Percentiles rank a stretch among this genome's conserved stretches.
Conservation (phyloP, 129 eudicot genomes). For the Chrysanthemum seticuspe region DNA sequence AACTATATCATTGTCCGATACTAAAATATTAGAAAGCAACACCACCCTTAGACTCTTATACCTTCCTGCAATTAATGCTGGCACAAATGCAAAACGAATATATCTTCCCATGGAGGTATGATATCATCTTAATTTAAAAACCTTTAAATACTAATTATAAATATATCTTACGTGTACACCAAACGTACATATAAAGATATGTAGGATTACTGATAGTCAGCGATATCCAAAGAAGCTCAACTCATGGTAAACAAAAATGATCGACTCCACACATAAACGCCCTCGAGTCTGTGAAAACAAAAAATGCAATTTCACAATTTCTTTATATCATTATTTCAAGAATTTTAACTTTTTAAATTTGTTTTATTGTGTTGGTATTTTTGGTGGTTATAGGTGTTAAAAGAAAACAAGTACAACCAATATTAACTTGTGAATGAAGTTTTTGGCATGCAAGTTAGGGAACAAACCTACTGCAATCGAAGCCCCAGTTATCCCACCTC, state of each 20-base stretch:
- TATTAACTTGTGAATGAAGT: no score
- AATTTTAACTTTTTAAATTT: no score
- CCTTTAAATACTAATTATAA: no score
- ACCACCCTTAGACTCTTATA: background rate
- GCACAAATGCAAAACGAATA: no score
- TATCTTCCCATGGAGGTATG: no score
- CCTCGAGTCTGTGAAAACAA: slow-evolving; percentile 37
- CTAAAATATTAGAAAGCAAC: slow-evolving; percentile 36
- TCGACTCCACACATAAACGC: slow-evolving; percentile 58
- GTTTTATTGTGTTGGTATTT: background rate
- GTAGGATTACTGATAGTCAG: slow-evolving; percentile 48
- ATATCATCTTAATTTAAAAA: no score
- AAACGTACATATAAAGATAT: slow-evolving; percentile 31
- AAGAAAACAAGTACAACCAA: no score
- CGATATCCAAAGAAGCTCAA: slow-evolving; percentile 48
- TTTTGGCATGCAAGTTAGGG: no score
- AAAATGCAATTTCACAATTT: background rate
- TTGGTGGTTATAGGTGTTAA: slow-evolving; percentile 31
- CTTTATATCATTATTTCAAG: background rate
- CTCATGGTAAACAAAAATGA: slow-evolving; percentile 44
- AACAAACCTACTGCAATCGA: slow-evolving; percentile 22
- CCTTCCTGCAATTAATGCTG: no score
- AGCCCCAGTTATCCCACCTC: slow-evolving; percentile 30
- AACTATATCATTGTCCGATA: slow-evolving; percentile 38
- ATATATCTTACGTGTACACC: background rate